Percentiles rank a stretch among this genome's conserved stretches.
These are phyloP conservation scores for Trichoderma sp. DNA, from an alignment of 2,329 filamentous ascomycete genomes.

Conservation along the genomic window DNA sequence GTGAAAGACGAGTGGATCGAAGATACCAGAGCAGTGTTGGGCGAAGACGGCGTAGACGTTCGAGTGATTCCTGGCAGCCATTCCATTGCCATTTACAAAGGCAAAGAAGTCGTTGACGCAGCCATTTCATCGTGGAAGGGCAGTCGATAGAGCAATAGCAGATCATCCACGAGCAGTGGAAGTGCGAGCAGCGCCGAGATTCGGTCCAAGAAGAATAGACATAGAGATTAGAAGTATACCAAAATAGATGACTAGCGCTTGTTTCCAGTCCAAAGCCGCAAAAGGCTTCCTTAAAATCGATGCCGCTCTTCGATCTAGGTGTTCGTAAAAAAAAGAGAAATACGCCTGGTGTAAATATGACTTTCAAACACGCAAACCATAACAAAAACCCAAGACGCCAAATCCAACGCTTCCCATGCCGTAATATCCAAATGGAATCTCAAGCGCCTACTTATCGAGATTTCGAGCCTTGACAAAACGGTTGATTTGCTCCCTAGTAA, in stretches of 20 bases:
- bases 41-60: slow-evolving; percentile 60
- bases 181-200: neutral
- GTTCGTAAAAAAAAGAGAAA: neutral
- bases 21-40: slow-evolving; percentile 63
- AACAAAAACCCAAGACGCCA: slow-evolving; percentile 2
- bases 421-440: neutral
- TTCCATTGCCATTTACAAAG: slow-evolving; percentile 68
- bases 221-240: slow-evolving; percentile 15
- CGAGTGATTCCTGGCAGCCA: slow-evolving; percentile 66
- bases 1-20: slow-evolving; percentile 64
- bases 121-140: slow-evolving; percentile 42
- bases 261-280: neutral
- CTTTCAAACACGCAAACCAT: neutral
- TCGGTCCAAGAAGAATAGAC: slow-evolving; percentile 20
- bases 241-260: neutral
- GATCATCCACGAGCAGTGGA: neutral
- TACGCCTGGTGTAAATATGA: neutral
- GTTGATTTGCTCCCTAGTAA: slow-evolving; percentile 61
- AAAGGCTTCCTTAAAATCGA: neutral
- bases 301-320: neutral
- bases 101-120: slow-evolving; percentile 57
- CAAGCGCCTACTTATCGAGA: slow-evolving; percentile 53
- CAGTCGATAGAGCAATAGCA: neutral
- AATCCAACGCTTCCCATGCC: slow-evolving; percentile 3
- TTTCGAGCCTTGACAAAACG: slow-evolving; percentile 62